Evolutionary conservation across 2,329 filamentous ascomycete species (phyloP), one percentile per base, ranked within the genome.

Genomic region (Epichloe scottii): DNA sequence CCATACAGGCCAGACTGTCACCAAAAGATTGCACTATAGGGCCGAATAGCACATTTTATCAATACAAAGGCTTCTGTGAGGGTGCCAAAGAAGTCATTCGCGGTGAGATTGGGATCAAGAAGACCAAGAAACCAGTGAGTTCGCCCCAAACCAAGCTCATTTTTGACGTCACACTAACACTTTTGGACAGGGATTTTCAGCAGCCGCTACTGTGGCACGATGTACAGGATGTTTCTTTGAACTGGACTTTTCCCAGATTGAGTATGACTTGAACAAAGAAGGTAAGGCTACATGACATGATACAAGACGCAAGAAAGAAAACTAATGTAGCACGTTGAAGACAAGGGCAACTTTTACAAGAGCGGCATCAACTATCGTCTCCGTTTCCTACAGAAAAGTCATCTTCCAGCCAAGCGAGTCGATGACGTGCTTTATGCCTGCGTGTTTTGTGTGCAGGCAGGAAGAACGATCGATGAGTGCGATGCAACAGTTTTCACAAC

Each of bases 401-500:
- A 81, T 58, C 51, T 81, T 5, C 61, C 70, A 0, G 71, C 74
- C 5, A 71, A 70, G 50, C 66, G 72, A 14, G 64, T 73, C 15
- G 76, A 79, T 42, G 76, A 79, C 53, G 68, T 74, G 48, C 59
- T 77, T 43, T 81, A 77, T 57, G 76, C 67, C 3, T 81, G 77
- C 54, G 55, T 77, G 1, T 79, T 81, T 57, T 81, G 77, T 58
- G 64, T 78, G 4, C 68, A 73, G 5, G 54, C 66, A 17, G 75
- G 75, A 0, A 66, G 60, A n/a, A 78, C 76, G 0, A 60, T 71
- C 2, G 73, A 79, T 46, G 70, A 75, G 51, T 74, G 73, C 56
- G 77, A 81, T 46, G 71, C 77, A 3, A 80, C 77, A 0, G 73
- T 80, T 8, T 80, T 80, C 60, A 75, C 77, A 59, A 73, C 62